Evolutionary conservation across 2,329 filamentous ascomycete species (phyloP).

Genomic region (Colletotrichum brevisporum): DNA sequence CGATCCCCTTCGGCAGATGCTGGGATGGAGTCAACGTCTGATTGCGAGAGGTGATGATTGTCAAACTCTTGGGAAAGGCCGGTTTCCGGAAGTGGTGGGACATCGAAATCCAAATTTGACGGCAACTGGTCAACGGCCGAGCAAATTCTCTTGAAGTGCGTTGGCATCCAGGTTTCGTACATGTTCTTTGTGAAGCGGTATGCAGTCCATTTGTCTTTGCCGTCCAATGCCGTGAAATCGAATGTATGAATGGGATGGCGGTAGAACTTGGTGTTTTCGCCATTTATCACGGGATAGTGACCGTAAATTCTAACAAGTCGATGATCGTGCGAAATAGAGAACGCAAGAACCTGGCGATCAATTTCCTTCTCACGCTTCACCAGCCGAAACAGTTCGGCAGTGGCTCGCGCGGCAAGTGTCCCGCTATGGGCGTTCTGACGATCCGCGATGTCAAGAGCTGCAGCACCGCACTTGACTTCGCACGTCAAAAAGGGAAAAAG

Average conservation of each 20-base stretch:
- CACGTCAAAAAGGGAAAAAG: constrained; percentile 65
- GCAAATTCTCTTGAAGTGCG: constrained; percentile 53
- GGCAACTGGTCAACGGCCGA: constrained; percentile 53
- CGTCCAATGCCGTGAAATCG: constrained; percentile 49
- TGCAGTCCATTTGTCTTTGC: constrained; percentile 53
- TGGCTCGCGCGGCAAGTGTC: constrained; percentile 52
- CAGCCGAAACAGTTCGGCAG: constrained; percentile 55
- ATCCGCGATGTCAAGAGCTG: constrained; percentile 54
- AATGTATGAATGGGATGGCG: constrained; percentile 50
- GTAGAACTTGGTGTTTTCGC: constrained; percentile 44
- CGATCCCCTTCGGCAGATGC: not conserved
- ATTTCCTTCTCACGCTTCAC: constrained; percentile 54
- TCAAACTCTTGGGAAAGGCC: constrained; percentile 17
- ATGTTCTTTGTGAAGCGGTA: constrained; percentile 54
- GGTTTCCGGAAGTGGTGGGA: constrained; percentile 11
- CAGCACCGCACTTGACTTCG: constrained; percentile 61
- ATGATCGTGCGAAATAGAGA: constrained; percentile 57
- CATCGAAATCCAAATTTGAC: constrained; percentile 15
- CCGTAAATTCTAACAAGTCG: constrained; percentile 51
- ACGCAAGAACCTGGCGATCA: constrained; percentile 57
- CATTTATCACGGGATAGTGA: constrained; percentile 55
- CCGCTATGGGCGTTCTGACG: constrained; percentile 52
- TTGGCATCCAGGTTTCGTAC: constrained; percentile 53
- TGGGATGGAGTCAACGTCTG: not conserved
- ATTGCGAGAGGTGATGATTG: constrained; percentile 8